These are phyloP conservation scores for Circinella minor DNA, from an alignment of 371 early-diverging fungal genomes.

Conservation along the genomic window DNA sequence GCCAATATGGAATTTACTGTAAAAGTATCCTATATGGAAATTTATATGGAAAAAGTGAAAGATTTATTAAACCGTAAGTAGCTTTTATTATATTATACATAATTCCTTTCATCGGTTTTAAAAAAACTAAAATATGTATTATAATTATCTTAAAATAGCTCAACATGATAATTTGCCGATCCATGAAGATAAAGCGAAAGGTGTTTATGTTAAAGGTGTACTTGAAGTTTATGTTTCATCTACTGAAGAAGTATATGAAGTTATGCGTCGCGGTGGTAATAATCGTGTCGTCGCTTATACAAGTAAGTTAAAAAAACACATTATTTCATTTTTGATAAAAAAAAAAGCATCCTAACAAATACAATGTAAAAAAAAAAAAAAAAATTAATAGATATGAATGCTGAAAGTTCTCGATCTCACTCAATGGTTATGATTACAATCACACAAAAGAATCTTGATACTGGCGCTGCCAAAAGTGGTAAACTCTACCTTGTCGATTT, in stretches of 20 bases:
- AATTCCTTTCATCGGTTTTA: neutral
- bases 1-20: conserved; percentile 87
- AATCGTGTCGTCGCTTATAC: conserved; percentile 90
- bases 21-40: conserved; percentile 93
- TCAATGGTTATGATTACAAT: conserved; percentile 93
- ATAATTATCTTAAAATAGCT: conserved; percentile 41
- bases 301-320: conserved; percentile 45
- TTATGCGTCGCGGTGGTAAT: conserved; percentile 84
- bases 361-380: neutral
- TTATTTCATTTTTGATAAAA: neutral
- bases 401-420: conserved; percentile 91
- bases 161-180: conserved; percentile 84
- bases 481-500: conserved; percentile 81
- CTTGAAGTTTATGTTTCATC: conserved; percentile 87
- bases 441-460: conserved; percentile 81
- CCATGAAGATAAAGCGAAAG: conserved; percentile 89
- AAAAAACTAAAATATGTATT: neutral
- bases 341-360: too few relatives aligned
- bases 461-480: conserved; percentile 82
- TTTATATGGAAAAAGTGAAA: conserved; percentile 97
- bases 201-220: conserved; percentile 93
- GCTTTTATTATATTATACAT: conserved; percentile 1
- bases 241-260: conserved; percentile 88
- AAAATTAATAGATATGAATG: conserved; percentile 83
- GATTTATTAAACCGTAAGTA: conserved; percentile 85